Evolutionary conservation across 352 stramenopile genomes (phyloP).

Genomic region (Discostella stelligera): DNA sequence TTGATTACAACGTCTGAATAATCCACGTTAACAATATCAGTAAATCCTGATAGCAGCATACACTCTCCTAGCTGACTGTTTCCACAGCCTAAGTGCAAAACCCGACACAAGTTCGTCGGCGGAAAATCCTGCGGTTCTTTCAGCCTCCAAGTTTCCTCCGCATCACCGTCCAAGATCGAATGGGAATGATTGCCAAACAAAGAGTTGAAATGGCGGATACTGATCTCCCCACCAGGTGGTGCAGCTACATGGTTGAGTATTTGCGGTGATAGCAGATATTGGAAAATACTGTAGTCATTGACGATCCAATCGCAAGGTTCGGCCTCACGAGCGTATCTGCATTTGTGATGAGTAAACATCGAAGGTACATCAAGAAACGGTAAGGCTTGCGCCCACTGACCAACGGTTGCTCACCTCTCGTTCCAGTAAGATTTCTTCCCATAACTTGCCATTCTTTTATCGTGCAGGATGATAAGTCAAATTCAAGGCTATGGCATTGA

Average conservation of each 20-base stretch:
- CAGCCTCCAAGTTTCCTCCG: constrained; percentile 18
- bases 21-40: constrained; percentile 72
- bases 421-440: constrained; percentile 56
- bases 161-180: background rate
- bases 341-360: background rate
- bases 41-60: constrained; percentile 66
- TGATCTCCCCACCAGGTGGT: constrained; percentile 28
- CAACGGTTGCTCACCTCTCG: constrained; percentile 20
- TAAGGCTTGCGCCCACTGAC: background rate
- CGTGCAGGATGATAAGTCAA: background rate
- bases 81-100: constrained; percentile 70
- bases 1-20: constrained; percentile 74
- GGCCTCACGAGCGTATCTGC: constrained; percentile 28
- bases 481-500: background rate
- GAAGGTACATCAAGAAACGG: constrained; percentile 3
- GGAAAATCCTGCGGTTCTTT: constrained; percentile 44
- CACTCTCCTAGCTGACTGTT: constrained; percentile 65
- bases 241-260: constrained; percentile 33
- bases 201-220: constrained; percentile 18
- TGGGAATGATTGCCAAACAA: constrained; percentile 8
- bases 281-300: constrained; percentile 26
- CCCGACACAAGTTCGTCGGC: constrained; percentile 46
- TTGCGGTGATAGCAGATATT: constrained; percentile 27
- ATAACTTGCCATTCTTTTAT: constrained; percentile 42
- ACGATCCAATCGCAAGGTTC: constrained; percentile 48